Conservation (phyloP, 495 filamentous ascomycete genomes). For the Talaromyces stipitatus region DNA sequence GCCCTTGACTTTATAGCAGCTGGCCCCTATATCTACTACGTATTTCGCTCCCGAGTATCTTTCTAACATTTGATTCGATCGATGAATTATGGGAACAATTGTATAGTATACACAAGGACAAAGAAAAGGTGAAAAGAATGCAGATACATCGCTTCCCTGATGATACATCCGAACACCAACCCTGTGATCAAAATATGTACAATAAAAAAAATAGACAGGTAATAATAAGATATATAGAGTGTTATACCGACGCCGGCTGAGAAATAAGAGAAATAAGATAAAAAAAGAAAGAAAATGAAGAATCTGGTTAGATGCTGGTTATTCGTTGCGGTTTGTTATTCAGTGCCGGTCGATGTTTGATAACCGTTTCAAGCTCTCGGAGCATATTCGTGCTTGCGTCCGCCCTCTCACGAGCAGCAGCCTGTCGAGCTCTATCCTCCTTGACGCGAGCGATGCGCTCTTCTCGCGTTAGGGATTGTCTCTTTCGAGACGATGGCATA, state of each 20-base stretch:
- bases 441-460: constrained; percentile 84
- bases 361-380: constrained; percentile 82
- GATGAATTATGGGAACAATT: not conserved
- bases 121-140: not conserved
- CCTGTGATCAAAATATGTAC: not conserved
- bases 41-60: too few relatives aligned
- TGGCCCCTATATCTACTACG: too few relatives aligned
- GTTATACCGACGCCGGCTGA: not conserved
- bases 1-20: too few relatives aligned
- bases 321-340: constrained; percentile 37
- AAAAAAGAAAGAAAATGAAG: not conserved
- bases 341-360: constrained; percentile 61
- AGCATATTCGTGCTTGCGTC: constrained; percentile 85
- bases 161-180: not conserved
- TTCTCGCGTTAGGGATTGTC: constrained; percentile 70
- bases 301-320: constrained; percentile 38
- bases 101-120: not conserved
- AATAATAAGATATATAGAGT: not conserved
- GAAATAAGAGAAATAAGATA: not conserved
- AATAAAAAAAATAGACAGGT: not conserved
- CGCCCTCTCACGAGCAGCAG: constrained; percentile 56
- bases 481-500: constrained; percentile 53
- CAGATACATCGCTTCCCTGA: not conserved
- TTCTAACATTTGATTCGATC: not conserved
- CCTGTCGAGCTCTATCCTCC: constrained; percentile 70